Evolutionary conservation across 2,329 filamentous ascomycete genomes (phyloP), one percentile per base, ranked within the genome.

Genomic region (Colletotrichum tamarilloi): DNA sequence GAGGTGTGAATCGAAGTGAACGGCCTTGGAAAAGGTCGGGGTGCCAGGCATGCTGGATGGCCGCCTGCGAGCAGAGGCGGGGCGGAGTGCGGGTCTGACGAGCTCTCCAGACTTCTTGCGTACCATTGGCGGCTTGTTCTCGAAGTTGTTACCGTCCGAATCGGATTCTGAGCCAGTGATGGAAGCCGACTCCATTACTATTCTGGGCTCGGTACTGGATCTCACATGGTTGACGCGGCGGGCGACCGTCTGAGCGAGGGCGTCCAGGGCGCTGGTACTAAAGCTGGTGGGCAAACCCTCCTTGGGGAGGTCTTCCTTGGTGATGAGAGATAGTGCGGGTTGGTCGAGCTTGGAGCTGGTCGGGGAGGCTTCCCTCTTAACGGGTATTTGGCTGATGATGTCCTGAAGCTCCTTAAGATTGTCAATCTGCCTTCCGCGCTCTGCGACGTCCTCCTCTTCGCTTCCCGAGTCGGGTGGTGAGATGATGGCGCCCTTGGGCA

Each of bases 81-180:
- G 91, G 63, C 97, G 92, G 64, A 99, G 89, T 24, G 97, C 97
- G 14, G 97, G 97, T 78, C 97, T 92, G 71, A 99, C 97, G 46
- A 99, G 89, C 84, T 99, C 97, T 42, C 97, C 97, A 52, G 97
- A 98, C 88, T 99, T 99, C 87, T 99, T 99, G 78, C 97, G 92
- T 12, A 99, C 92, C 91, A 98, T 97, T 67, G 92, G 92, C n/a
- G 95, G 95, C 84, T 97, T 97, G 78, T 85, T 87, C 75, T 81
- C 82, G 74, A 89, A 78, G 68, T 92, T 84, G 66, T 56, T 73
- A 82, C 91, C 84, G 79, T 88, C 92, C 76, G 83, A 90, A 79
- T 92, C 92, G 74, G 94, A 91, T 62, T 92, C 91, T 1, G 90
- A 91, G 9, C 80, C 83, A 2, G 85, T 85, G 38, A 86, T 74